Conservation (phyloP, 352 stramenopile species). For the Globisporangium mamillatum region DNA sequence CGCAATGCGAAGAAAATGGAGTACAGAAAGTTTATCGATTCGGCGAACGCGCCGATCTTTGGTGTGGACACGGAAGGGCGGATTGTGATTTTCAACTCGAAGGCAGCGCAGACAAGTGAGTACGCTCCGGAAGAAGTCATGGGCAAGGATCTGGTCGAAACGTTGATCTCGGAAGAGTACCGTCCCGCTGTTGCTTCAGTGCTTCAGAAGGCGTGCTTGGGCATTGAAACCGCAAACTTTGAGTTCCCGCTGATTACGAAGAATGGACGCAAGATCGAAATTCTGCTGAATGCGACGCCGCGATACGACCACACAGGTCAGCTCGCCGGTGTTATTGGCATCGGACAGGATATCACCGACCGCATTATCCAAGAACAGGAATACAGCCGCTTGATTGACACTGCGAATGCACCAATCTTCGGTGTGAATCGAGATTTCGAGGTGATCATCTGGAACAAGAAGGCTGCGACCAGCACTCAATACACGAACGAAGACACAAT, state of each 20-base stretch:
- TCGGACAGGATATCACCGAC: slow-evolving; percentile 59
- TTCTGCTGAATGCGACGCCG: slow-evolving; percentile 49
- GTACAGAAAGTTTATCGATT: slow-evolving; percentile 37
- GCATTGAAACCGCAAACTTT: slow-evolving; percentile 50
- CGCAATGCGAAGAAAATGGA: slow-evolving; percentile 72
- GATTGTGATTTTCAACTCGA: slow-evolving; percentile 83
- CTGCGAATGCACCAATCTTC: slow-evolving; percentile 67
- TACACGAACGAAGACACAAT: slow-evolving; percentile 85
- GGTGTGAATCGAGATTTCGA: slow-evolving; percentile 55
- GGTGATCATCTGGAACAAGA: slow-evolving; percentile 90
- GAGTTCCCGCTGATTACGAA: slow-evolving; percentile 69
- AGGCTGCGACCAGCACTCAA: slow-evolving; percentile 73
- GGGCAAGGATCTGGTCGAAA: slow-evolving; percentile 72
- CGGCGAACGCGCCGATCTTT: slow-evolving; percentile 12
- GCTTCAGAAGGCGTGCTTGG: slow-evolving; percentile 49
- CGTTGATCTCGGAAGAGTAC: slow-evolving; percentile 63
- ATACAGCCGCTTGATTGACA: slow-evolving; percentile 63
- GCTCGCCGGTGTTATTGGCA: slow-evolving; percentile 49
- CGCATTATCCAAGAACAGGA: slow-evolving; percentile 66
- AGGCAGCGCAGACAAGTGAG: slow-evolving; percentile 68
- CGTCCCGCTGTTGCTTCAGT: slow-evolving; percentile 36
- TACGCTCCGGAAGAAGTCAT: slow-evolving; percentile 84
- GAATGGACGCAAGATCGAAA: slow-evolving; percentile 44
- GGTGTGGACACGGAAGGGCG: slow-evolving; percentile 42
- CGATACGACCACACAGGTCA: slow-evolving; percentile 50